Conservation (phyloP, 352 stramenopile genomes). For the Globisporangium rhizosaccharum region DNA sequence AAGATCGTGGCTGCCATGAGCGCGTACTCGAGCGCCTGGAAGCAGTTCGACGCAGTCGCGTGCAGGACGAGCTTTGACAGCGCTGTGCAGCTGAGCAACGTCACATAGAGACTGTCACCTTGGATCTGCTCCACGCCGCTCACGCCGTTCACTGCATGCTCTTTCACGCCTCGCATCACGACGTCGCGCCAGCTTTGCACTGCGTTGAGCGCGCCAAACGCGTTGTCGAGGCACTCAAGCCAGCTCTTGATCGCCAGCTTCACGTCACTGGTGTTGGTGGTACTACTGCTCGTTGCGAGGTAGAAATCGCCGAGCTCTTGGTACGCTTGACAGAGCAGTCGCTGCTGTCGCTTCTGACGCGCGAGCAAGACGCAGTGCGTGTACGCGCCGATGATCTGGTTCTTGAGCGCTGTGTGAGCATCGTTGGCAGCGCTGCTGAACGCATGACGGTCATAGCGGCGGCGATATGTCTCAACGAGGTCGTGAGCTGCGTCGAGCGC, state of each 20-base stretch:
- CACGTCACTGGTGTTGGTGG: conserved; percentile 14
- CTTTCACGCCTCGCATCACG: conserved; percentile 17
- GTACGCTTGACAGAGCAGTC: conserved; percentile 48
- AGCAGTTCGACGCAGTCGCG: conserved; percentile 22
- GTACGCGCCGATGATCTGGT: conserved; percentile 33
- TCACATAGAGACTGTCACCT: conserved; percentile 52
- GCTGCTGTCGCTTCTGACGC: conserved; percentile 64
- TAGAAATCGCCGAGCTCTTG: conserved; percentile 71
- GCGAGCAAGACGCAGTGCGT: conserved; percentile 45
- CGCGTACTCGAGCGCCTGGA: conserved; percentile 49
- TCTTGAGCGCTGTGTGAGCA: conserved; percentile 8
- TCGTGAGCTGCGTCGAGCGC: conserved; percentile 42
- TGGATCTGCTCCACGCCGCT: conserved; percentile 26
- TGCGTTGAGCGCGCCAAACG: conserved; percentile 51
- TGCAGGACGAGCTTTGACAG: conserved; percentile 58
- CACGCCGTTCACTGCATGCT: conserved; percentile 13
- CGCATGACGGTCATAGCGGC: not conserved
- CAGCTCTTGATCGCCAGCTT: conserved; percentile 52
- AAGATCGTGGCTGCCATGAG: conserved; percentile 61
- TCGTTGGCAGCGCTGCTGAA: not conserved
- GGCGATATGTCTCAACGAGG: conserved; percentile 39
- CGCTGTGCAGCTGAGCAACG: conserved; percentile 40
- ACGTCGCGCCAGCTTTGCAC: conserved; percentile 44
- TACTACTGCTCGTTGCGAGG: conserved; percentile 22
- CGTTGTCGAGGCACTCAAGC: conserved; percentile 72